Evolutionary conservation across 495 filamentous ascomycete species (phyloP).

Genomic region (Cercophora newfieldiana): DNA sequence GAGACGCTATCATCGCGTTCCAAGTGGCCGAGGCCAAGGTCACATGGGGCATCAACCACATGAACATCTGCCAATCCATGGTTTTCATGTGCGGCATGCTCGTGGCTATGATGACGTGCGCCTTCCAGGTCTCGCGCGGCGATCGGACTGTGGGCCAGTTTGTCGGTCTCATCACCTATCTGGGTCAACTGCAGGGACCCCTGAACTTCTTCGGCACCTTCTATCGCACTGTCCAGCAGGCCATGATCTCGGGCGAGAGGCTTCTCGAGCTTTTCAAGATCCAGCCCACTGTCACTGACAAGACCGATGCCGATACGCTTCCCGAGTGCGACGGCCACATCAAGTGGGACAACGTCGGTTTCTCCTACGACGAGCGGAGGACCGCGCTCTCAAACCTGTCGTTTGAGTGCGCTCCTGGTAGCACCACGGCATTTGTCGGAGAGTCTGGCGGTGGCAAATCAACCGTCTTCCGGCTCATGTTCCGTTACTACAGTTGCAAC

Average conservation of each 20-base stretch:
- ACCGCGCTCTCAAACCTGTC: conserved; percentile 79
- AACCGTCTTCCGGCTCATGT: conserved; percentile 93
- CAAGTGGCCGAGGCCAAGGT: conserved; percentile 88
- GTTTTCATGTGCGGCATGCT: conserved; percentile 91
- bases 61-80: conserved; percentile 92
- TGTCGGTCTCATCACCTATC: conserved; percentile 79
- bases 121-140: conserved; percentile 80
- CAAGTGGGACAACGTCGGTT: conserved; percentile 81
- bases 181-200: conserved; percentile 88
- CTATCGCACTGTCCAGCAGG: conserved; percentile 92
- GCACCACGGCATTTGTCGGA: conserved; percentile 91
- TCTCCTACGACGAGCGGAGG: conserved; percentile 85
- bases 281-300: conserved; percentile 84
- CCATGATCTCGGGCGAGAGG: conserved; percentile 95
- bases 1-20: conserved; percentile 74
- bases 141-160: conserved; percentile 75
- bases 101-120: conserved; percentile 65
- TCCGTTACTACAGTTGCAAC: conserved; percentile 86
- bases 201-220: conserved; percentile 98
- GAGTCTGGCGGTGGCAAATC: conserved; percentile 97
- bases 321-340: conserved; percentile 75
- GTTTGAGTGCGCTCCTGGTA: conserved; percentile 83
- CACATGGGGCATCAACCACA: conserved; percentile 79
- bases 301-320: conserved; percentile 49
- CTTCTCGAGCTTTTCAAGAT: conserved; percentile 90